phyloP scores from a whole-genome alignment of 345 rosid genomes.

The Arabidopsis arenosa region DNA sequence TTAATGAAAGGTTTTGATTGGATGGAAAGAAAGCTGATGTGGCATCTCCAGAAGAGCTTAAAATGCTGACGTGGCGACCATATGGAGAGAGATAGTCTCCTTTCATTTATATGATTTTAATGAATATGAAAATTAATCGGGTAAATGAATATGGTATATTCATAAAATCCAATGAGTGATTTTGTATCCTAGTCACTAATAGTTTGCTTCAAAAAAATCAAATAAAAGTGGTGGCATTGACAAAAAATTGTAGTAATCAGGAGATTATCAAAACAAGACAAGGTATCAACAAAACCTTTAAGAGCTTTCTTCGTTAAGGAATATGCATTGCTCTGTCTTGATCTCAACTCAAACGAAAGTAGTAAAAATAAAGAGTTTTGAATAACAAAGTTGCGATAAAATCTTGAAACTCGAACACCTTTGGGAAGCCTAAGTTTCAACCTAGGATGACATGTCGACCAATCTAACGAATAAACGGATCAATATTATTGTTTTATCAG shows the following conservation, averaged over 20 bases:
- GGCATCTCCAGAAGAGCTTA: too few relatives aligned
- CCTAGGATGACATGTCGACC: constrained; percentile 1
- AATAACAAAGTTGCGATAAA: not conserved
- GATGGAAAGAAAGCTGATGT: too few relatives aligned
- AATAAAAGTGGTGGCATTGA: not conserved
- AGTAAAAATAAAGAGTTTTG: not conserved
- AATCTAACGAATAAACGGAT: not conserved
- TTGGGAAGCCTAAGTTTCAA: not conserved
- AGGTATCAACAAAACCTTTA: not conserved
- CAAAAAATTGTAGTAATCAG: not conserved
- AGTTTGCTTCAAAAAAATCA: not conserved
- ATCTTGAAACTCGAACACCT: not conserved
- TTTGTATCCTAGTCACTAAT: not conserved
- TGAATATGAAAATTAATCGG: not conserved
- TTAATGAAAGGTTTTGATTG: too few relatives aligned
- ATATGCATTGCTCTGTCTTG: not conserved
- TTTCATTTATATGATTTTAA: too few relatives aligned
- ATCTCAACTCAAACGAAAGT: constrained; percentile 7
- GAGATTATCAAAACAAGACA: not conserved
- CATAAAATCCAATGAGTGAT: not conserved
- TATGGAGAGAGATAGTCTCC: too few relatives aligned
- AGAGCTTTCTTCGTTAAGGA: not conserved
- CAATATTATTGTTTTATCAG: not conserved
- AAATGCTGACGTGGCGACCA: too few relatives aligned
- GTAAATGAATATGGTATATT: not conserved